phyloP scores from a whole-genome alignment of 192 early-diverging fungal genomes.

The Dissophora ornata region DNA sequence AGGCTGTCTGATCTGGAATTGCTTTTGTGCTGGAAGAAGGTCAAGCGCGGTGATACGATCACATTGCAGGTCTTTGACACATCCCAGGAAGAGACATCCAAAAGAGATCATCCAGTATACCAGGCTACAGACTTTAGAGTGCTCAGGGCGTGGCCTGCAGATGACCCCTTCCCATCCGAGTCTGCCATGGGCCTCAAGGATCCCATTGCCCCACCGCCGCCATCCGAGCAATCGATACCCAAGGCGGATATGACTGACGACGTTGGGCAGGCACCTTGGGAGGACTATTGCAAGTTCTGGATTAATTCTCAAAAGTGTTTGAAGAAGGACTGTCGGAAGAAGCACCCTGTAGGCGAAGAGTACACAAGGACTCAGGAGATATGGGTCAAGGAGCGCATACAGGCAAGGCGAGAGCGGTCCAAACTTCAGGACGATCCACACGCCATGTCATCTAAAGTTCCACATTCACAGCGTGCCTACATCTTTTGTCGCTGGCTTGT shows the following conservation, averaged over 20 bases:
- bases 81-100: constrained; percentile 18
- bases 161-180: constrained; percentile 33
- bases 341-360: constrained; percentile 28
- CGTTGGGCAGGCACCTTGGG: constrained; percentile 6
- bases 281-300: constrained; percentile 51
- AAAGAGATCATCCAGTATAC: constrained; percentile 33
- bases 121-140: constrained; percentile 35
- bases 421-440: constrained; percentile 57
- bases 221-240: not conserved
- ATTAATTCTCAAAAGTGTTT: constrained; percentile 45
- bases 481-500: constrained; percentile 66
- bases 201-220: not conserved
- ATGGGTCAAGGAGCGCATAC: constrained; percentile 50
- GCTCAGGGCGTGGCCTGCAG: constrained; percentile 32
- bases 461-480: constrained; percentile 58
- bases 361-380: constrained; percentile 16
- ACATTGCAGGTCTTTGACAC: constrained; percentile 20
- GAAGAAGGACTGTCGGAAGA: constrained; percentile 18
- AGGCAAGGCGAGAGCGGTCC: constrained; percentile 37
- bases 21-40: constrained; percentile 21
- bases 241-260: not conserved
- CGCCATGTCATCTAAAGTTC: constrained; percentile 50
- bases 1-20: constrained; percentile 20
- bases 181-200: constrained; percentile 38
- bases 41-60: constrained; percentile 30